These are phyloP conservation scores for Plenodomus tracheiphilus DNA, from an alignment of 2,329 filamentous ascomycete genomes.

Conservation along the genomic window DNA sequence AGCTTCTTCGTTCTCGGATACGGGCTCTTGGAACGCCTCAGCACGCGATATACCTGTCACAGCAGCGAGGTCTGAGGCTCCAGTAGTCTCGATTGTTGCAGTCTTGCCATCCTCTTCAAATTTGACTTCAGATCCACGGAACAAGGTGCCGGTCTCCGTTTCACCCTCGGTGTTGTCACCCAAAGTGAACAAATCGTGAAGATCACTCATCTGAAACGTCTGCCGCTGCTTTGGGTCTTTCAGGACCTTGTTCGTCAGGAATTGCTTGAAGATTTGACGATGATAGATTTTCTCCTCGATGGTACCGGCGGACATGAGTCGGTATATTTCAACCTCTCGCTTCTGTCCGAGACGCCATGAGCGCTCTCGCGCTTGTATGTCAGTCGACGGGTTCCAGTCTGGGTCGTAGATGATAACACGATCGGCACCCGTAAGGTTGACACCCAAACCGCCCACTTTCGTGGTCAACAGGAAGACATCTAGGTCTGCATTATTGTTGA, in stretches of 20 bases:
- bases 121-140: slow-evolving; percentile 82
- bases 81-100: slow-evolving; percentile 24
- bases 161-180: slow-evolving; percentile 65
- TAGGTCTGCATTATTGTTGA: slow-evolving; percentile 79
- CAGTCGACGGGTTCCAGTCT: slow-evolving; percentile 97
- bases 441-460: slow-evolving; percentile 89
- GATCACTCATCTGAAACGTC: slow-evolving; percentile 83
- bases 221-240: slow-evolving; percentile 92
- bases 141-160: slow-evolving; percentile 83
- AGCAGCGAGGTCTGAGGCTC: slow-evolving; percentile 32
- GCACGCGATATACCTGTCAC: slow-evolving; percentile 50
- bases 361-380: slow-evolving; percentile 90
- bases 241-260: slow-evolving; percentile 93
- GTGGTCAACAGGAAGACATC: slow-evolving; percentile 94
- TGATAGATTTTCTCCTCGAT: slow-evolving; percentile 99
- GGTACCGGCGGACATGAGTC: slow-evolving; percentile 95
- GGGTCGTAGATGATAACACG: slow-evolving; percentile 98
- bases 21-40: slow-evolving; percentile 47
- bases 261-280: slow-evolving; percentile 97
- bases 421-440: slow-evolving; percentile 93
- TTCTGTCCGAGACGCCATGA: slow-evolving; percentile 97
- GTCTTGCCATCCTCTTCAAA: slow-evolving; percentile 47
- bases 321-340: slow-evolving; percentile 91
- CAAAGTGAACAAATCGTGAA: slow-evolving; percentile 89
- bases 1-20: slow-evolving; percentile 28